Evolutionary conservation across 352 stramenopile species (phyloP).

Genomic region (Globisporangium apiculatum): DNA sequence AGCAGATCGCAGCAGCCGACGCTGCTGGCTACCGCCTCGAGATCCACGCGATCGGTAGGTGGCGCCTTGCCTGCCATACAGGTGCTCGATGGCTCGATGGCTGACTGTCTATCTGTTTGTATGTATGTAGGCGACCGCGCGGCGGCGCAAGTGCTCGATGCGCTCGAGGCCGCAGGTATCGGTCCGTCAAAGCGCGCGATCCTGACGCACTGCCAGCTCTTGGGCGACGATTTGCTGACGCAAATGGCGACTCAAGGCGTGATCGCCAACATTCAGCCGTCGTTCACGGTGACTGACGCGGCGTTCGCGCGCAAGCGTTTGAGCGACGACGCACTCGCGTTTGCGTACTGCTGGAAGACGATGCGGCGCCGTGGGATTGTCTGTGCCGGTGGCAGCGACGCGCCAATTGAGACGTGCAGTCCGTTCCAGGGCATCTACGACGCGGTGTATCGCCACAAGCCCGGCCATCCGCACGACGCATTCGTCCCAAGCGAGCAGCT

Average conservation of each 20-base stretch:
- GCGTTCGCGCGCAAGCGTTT: constrained; percentile 75
- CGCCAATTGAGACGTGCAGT: constrained; percentile 83
- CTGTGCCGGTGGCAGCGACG: constrained; percentile 78
- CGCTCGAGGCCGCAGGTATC: constrained; percentile 49
- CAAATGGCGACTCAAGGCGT: constrained; percentile 70
- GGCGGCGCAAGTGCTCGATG: constrained; percentile 64
- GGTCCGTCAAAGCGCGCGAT: constrained; percentile 53
- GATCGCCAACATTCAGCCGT: constrained; percentile 86
- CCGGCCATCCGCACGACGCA: constrained; percentile 30
- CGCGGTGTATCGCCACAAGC: constrained; percentile 68
- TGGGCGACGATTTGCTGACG: constrained; percentile 59
- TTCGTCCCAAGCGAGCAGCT: constrained; percentile 63
- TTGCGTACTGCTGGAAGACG: constrained; percentile 84
- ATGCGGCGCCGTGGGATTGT: constrained; percentile 65
- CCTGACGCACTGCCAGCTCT: constrained; percentile 88
- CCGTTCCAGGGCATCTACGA: constrained; percentile 88
- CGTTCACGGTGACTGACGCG: constrained; percentile 84
- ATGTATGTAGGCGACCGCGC: constrained; percentile 45
- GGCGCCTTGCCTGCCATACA: too few relatives aligned
- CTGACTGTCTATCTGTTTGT: not conserved
- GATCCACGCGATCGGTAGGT: constrained; percentile 84
- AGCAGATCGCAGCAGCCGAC: constrained; percentile 55
- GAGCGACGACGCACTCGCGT: constrained; percentile 37
- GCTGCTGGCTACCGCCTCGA: constrained; percentile 69
- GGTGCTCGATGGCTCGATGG: too few relatives aligned